Conservation (phyloP, 352 stramenopile genomes). For the Phytopythium vexans region DNA sequence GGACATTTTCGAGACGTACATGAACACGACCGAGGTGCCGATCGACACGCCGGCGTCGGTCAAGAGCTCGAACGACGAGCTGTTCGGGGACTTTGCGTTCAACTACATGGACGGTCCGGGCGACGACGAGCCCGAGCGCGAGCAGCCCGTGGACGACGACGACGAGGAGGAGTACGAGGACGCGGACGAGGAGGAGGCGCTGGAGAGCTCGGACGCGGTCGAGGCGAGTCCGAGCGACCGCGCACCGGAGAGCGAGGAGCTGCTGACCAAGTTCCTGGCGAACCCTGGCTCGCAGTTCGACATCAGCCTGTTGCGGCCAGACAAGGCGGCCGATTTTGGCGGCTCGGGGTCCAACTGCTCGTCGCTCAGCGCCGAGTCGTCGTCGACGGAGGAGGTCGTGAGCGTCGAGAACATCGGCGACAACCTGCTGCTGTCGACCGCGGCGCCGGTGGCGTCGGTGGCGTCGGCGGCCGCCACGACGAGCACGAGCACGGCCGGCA, state of each 20-base stretch:
- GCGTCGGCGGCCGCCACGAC: conserved; percentile 2
- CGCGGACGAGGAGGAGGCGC: conserved; percentile 14
- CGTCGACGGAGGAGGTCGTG: conserved; percentile 23
- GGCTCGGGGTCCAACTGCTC: conserved; percentile 27
- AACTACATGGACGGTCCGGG: conserved; percentile 72
- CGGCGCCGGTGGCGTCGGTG: conserved; percentile 6
- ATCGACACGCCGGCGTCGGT: conserved; percentile 81
- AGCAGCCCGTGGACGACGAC: conserved; percentile 36
- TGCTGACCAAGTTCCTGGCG: conserved; percentile 44
- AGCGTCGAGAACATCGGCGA: conserved; percentile 26
- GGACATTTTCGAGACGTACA: conserved; percentile 87
- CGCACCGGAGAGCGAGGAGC: conserved; percentile 17
- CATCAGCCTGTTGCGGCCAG: conserved; percentile 62
- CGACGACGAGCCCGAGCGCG: conserved; percentile 31
- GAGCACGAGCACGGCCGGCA: too few relatives aligned
- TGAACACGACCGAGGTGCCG: conserved; percentile 82
- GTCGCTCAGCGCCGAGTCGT: conserved; percentile 45
- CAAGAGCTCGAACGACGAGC: conserved; percentile 61
- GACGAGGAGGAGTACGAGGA: conserved; percentile 30
- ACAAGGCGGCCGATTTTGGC: conserved; percentile 67
- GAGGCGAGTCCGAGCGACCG: conserved; percentile 11
- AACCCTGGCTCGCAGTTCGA: conserved; percentile 66
- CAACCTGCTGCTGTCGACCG: conserved; percentile 12
- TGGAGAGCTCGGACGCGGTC: conserved; percentile 3
- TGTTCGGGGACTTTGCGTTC: conserved; percentile 84